Conservation (phyloP, 257 asterid genomes). For the Nicotiana sylvestris region DNA sequence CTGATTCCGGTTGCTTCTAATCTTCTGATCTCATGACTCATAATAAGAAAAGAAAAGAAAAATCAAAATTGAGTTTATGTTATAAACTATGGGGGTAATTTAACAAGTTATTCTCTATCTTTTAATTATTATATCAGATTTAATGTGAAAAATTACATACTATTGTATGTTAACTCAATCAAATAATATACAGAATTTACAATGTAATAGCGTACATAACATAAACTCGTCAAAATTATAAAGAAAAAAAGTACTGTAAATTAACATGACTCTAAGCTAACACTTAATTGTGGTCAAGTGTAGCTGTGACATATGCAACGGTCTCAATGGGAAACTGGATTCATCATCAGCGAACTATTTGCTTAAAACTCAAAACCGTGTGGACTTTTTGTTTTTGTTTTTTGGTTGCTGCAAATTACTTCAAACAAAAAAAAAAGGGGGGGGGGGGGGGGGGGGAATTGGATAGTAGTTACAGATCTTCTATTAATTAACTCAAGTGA, state of each 20-base stretch:
- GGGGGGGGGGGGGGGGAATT: not conserved
- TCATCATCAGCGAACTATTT: not conserved
- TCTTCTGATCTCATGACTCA: not conserved
- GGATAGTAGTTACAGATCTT: not conserved
- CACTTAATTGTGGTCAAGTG: not conserved
- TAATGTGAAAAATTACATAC: too few species aligned
- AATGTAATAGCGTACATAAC: not conserved
- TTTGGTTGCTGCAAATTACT: not conserved
- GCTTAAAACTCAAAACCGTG: slow-evolving; percentile 20
- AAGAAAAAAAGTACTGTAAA: not conserved
- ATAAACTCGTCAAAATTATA: not conserved
- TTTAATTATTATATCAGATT: too few species aligned
- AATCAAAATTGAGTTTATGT: not conserved
- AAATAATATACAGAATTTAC: too few species aligned
- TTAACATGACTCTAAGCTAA: not conserved
- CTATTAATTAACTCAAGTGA: not conserved
- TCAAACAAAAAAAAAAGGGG: not conserved
- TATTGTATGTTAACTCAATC: too few species aligned
- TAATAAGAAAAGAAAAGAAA: not conserved
- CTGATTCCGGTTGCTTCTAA: not conserved
- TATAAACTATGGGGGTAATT: too few species aligned
- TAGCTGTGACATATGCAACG: not conserved
- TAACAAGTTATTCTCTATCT: too few species aligned
- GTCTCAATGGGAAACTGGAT: slow-evolving; percentile 10
- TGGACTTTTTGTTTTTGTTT: not conserved